phyloP scores from a whole-genome alignment of 441 rosid species.

The Hypseocharis bilobata region DNA sequence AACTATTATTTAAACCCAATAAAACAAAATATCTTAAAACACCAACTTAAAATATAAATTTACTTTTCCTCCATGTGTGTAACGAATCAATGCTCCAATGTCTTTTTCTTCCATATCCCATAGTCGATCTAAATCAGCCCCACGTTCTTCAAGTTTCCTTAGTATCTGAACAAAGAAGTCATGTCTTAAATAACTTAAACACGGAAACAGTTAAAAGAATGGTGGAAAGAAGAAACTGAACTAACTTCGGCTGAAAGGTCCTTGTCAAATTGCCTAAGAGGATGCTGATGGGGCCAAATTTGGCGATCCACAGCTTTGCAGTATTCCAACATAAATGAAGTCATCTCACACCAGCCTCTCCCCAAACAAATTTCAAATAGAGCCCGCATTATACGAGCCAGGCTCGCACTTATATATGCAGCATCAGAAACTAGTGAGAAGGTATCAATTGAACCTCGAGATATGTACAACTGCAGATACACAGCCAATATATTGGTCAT shows the following conservation, averaged over 20 bases:
- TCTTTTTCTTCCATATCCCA: slow-evolving; percentile 96
- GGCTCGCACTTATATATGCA: slow-evolving; percentile 94
- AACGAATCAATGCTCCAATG: slow-evolving; percentile 86
- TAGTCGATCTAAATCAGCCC: slow-evolving; percentile 73
- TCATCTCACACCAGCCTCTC: slow-evolving; percentile 94
- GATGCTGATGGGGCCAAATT: slow-evolving; percentile 96
- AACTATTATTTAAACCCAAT: slow-evolving; percentile 15
- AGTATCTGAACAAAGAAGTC: slow-evolving; percentile 45
- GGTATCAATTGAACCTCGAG: slow-evolving; percentile 85
- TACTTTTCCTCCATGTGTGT: slow-evolving; percentile 94
- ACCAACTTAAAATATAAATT: background rate
- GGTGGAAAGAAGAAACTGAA: slow-evolving; percentile 18
- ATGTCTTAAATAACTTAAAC: slow-evolving; percentile 17
- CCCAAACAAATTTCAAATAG: slow-evolving; percentile 91
- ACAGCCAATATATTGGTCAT: slow-evolving; percentile 23
- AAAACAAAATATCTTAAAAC: slow-evolving; percentile 16
- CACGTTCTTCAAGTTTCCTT: slow-evolving; percentile 96
- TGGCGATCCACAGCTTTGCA: slow-evolving; percentile 99
- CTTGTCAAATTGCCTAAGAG: slow-evolving; percentile 91
- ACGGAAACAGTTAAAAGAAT: slow-evolving; percentile 14
- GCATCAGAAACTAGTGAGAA: slow-evolving; percentile 97
- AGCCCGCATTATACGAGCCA: slow-evolving; percentile 98
- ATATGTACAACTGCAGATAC: slow-evolving; percentile 77
- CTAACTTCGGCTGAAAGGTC: slow-evolving; percentile 78
- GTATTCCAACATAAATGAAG: slow-evolving; percentile 86